Evolutionary conservation across 257 asterid species (phyloP).

Genomic region (Sherardia arvensis): DNA sequence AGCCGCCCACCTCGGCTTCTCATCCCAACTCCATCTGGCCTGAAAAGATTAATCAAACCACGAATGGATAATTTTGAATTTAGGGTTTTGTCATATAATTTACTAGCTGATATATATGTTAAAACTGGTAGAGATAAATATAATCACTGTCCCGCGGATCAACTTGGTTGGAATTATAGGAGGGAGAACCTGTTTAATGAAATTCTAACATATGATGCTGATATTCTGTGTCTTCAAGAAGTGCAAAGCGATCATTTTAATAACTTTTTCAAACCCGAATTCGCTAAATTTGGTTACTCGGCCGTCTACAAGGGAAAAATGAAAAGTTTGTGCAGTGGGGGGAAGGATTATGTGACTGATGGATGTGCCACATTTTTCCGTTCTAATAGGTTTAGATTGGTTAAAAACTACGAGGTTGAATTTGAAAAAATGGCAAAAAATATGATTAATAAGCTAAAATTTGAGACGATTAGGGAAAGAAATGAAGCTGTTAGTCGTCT

Average conservation of each 20-base stretch:
- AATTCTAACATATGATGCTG: not conserved
- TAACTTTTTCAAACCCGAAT: not conserved
- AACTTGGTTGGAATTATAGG: not conserved
- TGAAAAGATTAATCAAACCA: not conserved
- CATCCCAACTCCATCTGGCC: not conserved
- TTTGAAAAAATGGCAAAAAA: no score
- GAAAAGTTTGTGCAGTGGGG: not conserved
- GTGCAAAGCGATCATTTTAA: not conserved
- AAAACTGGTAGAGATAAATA: not conserved
- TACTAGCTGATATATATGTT: not conserved
- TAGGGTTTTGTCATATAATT: not conserved
- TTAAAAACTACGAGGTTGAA: not conserved
- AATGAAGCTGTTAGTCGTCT: not conserved
- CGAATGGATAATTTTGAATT: not conserved
- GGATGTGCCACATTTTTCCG: slow-evolving; percentile 1
- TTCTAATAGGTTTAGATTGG: not conserved
- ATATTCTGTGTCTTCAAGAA: slow-evolving; percentile 1
- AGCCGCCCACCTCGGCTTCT: not conserved
- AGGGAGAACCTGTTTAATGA: not conserved
- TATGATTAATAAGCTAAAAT: not conserved
- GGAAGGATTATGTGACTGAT: not conserved
- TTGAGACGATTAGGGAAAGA: not conserved
- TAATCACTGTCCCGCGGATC: not conserved
- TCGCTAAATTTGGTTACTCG: not conserved
- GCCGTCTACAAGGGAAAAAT: not conserved